A percentile compares a stretch with the other conserved stretches of the same genome.
Evolutionary conservation across 164 flowering plant genomes (phyloP).

Genomic region (Tinospora cordifolia): DNA sequence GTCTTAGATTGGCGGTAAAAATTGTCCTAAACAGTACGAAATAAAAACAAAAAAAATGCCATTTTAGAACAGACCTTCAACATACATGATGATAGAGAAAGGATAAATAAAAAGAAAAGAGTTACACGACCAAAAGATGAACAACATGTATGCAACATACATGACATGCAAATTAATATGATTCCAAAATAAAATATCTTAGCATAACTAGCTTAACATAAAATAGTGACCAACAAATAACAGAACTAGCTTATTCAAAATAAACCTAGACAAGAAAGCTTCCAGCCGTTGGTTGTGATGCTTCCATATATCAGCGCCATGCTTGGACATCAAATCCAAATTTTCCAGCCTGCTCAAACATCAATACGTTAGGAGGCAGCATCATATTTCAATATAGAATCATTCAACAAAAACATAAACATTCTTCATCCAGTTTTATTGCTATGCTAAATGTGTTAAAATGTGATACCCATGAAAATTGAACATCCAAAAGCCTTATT

Average conservation of each 20-base stretch:
- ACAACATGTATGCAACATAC: no score
- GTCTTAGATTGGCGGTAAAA: no score
- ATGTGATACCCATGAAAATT: neutral
- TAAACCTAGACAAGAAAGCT: slow-evolving; percentile 63
- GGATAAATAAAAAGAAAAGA: no score
- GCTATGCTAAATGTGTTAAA: neutral
- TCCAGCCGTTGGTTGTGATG: slow-evolving; percentile 75
- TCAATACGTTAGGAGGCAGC: slow-evolving; percentile 2
- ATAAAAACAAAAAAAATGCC: no score
- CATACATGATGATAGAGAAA: no score
- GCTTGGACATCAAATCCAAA: slow-evolving; percentile 74
- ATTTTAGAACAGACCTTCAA: no score
- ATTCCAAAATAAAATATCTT: no score
- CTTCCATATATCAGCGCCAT: slow-evolving; percentile 87
- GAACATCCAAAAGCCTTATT: no score
- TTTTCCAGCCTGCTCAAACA: slow-evolving; percentile 79
- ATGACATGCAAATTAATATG: no score
- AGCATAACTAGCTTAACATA: neutral
- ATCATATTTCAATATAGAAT: neutral
- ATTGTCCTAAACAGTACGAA: no score
- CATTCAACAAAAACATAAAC: neutral
- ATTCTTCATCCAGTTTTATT: neutral
- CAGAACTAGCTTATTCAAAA: slow-evolving; percentile 8
- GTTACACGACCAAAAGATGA: no score
- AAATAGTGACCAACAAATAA: neutral